These are phyloP conservation scores for Leptographium galeiforme DNA, from an alignment of 2,329 filamentous ascomycete genomes.

Conservation along the genomic window DNA sequence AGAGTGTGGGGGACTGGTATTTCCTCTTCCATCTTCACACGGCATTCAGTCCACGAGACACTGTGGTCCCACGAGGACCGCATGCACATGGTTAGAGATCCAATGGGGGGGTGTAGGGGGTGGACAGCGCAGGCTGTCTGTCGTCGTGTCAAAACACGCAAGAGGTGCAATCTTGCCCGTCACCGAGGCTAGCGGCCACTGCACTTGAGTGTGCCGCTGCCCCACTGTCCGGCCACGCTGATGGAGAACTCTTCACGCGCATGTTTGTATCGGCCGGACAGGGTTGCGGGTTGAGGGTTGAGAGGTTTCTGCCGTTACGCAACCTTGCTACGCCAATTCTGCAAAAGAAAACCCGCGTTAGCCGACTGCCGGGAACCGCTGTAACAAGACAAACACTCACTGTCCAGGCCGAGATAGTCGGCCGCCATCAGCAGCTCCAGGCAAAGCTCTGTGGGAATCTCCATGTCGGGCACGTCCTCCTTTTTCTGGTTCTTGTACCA, in stretches of 20 bases:
- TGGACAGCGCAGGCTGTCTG: neutral
- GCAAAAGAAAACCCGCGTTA: neutral
- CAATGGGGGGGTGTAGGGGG: constrained; percentile 16
- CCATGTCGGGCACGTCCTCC: constrained; percentile 67
- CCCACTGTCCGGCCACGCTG: neutral
- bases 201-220: neutral
- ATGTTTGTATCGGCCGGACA: neutral
- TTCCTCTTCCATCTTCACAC: constrained; percentile 32
- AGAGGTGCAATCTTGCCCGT: neutral
- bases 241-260: neutral
- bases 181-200: neutral
- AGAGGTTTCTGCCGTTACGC: neutral
- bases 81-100: constrained; percentile 6
- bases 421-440: constrained; percentile 66
- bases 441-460: constrained; percentile 65
- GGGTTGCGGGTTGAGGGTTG: neutral
- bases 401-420: constrained; percentile 61
- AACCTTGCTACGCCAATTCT: neutral
- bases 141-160: no score
- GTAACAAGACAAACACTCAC: constrained; percentile 21
- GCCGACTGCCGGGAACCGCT: neutral
- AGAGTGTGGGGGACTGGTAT: constrained; percentile 30
- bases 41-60: constrained; percentile 27
- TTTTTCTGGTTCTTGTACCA: constrained; percentile 59
- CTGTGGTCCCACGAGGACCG: constrained; percentile 4